Evolutionary conservation across 2,329 filamentous ascomycete genomes (phyloP), one percentile per base, ranked within the genome.

Genomic region (Aureobasidium melanogenum): DNA sequence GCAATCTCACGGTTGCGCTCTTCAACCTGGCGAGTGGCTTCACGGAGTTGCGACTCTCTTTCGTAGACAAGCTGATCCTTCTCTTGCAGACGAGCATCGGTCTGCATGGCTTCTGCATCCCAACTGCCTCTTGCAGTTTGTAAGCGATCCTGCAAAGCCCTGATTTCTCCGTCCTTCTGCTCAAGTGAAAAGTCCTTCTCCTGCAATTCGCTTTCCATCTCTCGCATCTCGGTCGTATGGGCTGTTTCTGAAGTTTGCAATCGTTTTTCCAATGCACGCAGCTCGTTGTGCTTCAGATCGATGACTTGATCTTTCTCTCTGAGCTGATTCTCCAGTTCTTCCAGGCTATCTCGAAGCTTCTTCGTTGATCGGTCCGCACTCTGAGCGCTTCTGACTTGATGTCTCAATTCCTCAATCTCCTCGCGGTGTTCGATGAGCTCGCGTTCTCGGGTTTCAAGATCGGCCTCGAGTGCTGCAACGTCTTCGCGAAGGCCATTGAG

Each of bases 1-100:
- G 63, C 65, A 14, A 91, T 76, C 66, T 90, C 85, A 64, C 92
- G 88, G 55, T 94, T 88, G 22, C 85, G 85, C 64, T 91, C 84
- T 52, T 88, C 85, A 39, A 95, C 81, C 1, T 84, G 71, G 2
- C 86, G 84, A 62, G 93, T 87, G 70, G 91, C 93, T 64, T 90
- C 87, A 44, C 88, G 83, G 14, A 93, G 71, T 9, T 90, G 86
- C 5, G 85, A 83, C 72, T 95, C 88, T 6, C 93, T 77, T 67
- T 95, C 89, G 38, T 83, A 83, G 14, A 96, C 82, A 8, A 68
- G 39, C n/a, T 62, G 60, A 48, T 73, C 72, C 64, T 74, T 74
- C 59, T 72, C 72, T 50, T 71, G 69, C 54, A 74, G 55, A 15
- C 71, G 69, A 17, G 69, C 66, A 62, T 74, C 72, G 14, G 70